Evolutionary conservation across 2,329 filamentous ascomycete genomes (phyloP).

Genomic region (Ophiosphaerella herpotricha): DNA sequence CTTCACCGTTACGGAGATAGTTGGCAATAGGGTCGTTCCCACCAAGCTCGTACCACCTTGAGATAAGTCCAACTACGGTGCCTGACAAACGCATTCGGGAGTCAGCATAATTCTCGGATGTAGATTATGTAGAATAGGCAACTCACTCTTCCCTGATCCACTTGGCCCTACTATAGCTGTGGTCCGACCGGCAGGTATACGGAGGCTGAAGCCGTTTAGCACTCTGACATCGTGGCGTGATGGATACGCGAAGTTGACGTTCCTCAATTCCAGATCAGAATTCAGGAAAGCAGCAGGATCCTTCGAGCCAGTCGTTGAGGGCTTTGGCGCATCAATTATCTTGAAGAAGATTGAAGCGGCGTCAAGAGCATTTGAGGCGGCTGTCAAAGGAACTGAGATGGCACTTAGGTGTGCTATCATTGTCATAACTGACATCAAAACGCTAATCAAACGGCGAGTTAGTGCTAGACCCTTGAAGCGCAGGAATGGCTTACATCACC

Average conservation of each 20-base stretch:
- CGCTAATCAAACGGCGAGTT: constrained; percentile 7
- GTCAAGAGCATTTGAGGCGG: constrained; percentile 17
- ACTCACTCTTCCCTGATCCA: constrained; percentile 76
- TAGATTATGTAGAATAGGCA: not conserved
- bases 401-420: constrained; percentile 22
- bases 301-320: constrained; percentile 14
- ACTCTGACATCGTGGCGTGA: constrained; percentile 77
- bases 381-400: constrained; percentile 23
- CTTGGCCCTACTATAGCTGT: constrained; percentile 92
- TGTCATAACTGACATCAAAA: constrained; percentile 29
- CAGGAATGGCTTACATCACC: constrained; percentile 3
- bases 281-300: constrained; percentile 12
- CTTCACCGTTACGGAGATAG: constrained; percentile 25
- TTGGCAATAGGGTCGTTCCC: constrained; percentile 17
- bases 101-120: too few relatives aligned
- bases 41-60: constrained; percentile 75
- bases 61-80: constrained; percentile 87
- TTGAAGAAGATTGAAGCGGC: constrained; percentile 28
- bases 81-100: constrained; percentile 30
- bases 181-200: constrained; percentile 84
- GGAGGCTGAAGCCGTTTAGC: constrained; percentile 77
- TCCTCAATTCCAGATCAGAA: constrained; percentile 29
- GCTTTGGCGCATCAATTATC: constrained; percentile 29
- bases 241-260: constrained; percentile 32
- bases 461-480: not conserved